Percentiles rank a stretch among this genome's conserved stretches.
Evolutionary conservation across 805 yeast genomes (phyloP).

Genomic region (Blastobotrys muscicola): DNA sequence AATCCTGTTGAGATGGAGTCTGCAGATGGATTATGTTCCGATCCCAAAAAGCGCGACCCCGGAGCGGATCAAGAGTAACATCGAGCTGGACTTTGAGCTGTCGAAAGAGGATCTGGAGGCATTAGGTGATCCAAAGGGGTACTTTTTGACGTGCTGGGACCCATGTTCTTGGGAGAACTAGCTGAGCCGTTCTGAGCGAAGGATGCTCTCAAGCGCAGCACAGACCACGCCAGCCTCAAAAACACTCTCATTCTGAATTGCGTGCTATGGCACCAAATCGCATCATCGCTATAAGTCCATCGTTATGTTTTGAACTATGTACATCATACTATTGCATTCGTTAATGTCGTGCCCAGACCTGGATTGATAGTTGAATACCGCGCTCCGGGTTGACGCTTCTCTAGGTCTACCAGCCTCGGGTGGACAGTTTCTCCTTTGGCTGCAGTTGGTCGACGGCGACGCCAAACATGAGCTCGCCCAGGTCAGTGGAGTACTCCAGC

Average conservation of each 20-base stretch:
- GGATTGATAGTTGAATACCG: too few species aligned
- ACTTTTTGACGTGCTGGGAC: conserved; percentile 13
- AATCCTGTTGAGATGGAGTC: conserved; percentile 39
- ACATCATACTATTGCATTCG: too few species aligned
- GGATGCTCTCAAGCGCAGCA: too few species aligned
- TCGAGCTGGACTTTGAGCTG: conserved; percentile 40
- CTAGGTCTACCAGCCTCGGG: conserved; percentile 1
- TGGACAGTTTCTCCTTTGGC: conserved; percentile 3
- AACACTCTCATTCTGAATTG: too few species aligned
- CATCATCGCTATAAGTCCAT: too few species aligned
- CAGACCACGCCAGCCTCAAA: too few species aligned
- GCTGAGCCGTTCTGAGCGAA: too few species aligned
- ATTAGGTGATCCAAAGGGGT: conserved; percentile 9
- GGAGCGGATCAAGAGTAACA: conserved; percentile 47
- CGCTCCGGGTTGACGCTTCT: too few species aligned
- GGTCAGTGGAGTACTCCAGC: conserved; percentile 56
- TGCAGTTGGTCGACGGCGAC: conserved; percentile 43
- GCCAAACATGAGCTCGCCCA: conserved; percentile 74
- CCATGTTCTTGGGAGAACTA: conserved; percentile 2
- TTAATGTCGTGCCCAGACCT: too few species aligned
- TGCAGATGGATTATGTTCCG: conserved; percentile 49
- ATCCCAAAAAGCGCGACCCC: conserved; percentile 60
- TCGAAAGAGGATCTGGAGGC: conserved; percentile 22
- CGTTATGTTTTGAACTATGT: too few species aligned
- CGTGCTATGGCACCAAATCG: too few species aligned